Conservation (phyloP, 106 monocot genomes). For the Agapanthus africanus region DNA sequence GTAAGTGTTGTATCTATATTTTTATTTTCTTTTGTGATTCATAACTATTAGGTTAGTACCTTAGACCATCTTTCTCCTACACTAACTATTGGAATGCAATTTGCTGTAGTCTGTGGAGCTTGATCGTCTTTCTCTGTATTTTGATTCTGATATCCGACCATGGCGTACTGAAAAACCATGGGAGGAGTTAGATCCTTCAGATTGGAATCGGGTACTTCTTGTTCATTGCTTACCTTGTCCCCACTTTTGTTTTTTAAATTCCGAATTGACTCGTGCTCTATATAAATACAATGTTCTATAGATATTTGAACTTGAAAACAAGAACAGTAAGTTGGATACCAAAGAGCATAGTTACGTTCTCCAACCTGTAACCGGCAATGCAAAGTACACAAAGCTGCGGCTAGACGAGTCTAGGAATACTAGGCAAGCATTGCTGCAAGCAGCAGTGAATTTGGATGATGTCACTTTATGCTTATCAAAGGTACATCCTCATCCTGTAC, state of each 20-base stretch:
- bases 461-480: constrained; percentile 91
- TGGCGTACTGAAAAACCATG: constrained; percentile 78
- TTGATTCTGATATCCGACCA: constrained; percentile 82
- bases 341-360: constrained; percentile 73
- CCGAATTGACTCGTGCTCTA: background rate
- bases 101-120: constrained; percentile 84
- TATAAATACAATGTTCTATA: constrained; percentile 13
- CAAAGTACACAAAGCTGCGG: constrained; percentile 76
- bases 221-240: background rate
- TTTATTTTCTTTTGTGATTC: background rate
- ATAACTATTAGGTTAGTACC: background rate
- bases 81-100: background rate
- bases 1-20: background rate
- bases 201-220: constrained; percentile 76
- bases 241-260: background rate
- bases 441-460: constrained; percentile 73
- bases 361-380: constrained; percentile 88
- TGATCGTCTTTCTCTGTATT: constrained; percentile 82
- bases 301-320: constrained; percentile 68
- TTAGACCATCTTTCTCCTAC: background rate
- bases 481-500: constrained; percentile 29
- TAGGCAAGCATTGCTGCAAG: constrained; percentile 72
- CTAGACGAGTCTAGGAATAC: constrained; percentile 45
- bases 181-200: constrained; percentile 74
- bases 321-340: constrained; percentile 17